Evolutionary conservation across 1,284 basidiomycete genomes (phyloP).

Genomic region (Sanghuangporus weigelae): DNA sequence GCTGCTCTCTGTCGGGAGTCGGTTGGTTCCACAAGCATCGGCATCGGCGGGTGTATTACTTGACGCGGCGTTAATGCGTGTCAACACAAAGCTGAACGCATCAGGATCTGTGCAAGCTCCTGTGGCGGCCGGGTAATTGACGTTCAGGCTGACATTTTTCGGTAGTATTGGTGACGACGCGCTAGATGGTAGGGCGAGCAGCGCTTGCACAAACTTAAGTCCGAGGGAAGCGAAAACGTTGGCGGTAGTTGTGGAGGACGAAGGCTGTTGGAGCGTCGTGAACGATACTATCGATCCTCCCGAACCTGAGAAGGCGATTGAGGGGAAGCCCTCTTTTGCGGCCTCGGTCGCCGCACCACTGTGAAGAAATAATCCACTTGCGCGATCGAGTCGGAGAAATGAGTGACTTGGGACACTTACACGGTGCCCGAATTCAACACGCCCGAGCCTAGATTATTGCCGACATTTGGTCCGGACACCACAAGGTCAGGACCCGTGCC

Average conservation of each 20-base stretch:
- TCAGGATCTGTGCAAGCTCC: constrained; percentile 31
- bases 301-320: constrained; percentile 44
- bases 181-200: constrained; percentile 26
- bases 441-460: constrained; percentile 36
- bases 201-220: constrained; percentile 33
- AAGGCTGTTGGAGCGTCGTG: constrained; percentile 37
- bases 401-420: constrained; percentile 28
- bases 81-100: constrained; percentile 41
- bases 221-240: constrained; percentile 40
- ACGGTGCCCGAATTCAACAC: constrained; percentile 40
- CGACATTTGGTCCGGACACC: constrained; percentile 47
- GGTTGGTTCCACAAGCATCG: constrained; percentile 35
- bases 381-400: not conserved
- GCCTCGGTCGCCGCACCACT: constrained; percentile 49
- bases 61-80: constrained; percentile 29
- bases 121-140: constrained; percentile 43
- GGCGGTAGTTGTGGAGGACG: constrained; percentile 32
- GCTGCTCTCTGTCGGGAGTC: constrained; percentile 37
- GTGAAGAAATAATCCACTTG: not conserved
- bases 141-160: constrained; percentile 38
- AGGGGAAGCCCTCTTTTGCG: constrained; percentile 41
- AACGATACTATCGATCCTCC: constrained; percentile 40
- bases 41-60: constrained; percentile 29
- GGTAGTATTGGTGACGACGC: constrained; percentile 34
- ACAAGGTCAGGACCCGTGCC: constrained; percentile 43